Conservation (phyloP, 2,329 filamentous ascomycete genomes). For the Diaporthe humulicola region DNA sequence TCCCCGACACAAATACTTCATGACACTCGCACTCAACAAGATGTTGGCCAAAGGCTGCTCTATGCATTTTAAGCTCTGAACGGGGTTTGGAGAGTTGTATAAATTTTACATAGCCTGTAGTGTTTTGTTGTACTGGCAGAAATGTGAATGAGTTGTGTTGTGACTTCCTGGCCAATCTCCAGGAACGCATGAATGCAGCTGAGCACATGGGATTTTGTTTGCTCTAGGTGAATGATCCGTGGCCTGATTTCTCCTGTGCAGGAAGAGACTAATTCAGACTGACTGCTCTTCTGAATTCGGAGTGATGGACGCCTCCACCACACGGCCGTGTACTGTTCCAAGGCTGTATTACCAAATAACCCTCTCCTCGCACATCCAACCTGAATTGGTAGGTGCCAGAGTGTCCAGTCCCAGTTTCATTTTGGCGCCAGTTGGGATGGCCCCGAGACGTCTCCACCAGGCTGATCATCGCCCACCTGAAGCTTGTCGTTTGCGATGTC, state of each 20-base stretch:
- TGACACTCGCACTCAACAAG: background rate
- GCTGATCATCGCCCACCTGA: background rate
- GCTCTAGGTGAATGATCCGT: too few relatives aligned
- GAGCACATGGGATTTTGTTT: background rate
- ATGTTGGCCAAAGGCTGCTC: background rate
- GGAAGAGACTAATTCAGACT: background rate
- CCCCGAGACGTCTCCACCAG: background rate
- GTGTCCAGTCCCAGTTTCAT: background rate
- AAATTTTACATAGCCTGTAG: background rate
- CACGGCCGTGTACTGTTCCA: background rate
- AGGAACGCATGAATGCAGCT: background rate
- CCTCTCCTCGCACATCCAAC: background rate
- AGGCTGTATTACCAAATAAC: background rate
- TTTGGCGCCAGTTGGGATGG: background rate
- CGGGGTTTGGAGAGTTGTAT: too few relatives aligned
- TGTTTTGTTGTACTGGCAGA: background rate
- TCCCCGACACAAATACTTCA: background rate
- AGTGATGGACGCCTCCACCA: background rate
- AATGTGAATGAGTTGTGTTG: background rate
- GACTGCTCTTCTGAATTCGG: background rate
- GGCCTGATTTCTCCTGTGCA: background rate
- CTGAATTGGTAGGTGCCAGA: background rate
- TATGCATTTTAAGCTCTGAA: background rate
- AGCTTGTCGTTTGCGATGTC: background rate
- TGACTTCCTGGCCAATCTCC: background rate